Evolutionary conservation across 2,329 filamentous ascomycete species (phyloP).

Genomic region (Graphilbum fragrans): DNA sequence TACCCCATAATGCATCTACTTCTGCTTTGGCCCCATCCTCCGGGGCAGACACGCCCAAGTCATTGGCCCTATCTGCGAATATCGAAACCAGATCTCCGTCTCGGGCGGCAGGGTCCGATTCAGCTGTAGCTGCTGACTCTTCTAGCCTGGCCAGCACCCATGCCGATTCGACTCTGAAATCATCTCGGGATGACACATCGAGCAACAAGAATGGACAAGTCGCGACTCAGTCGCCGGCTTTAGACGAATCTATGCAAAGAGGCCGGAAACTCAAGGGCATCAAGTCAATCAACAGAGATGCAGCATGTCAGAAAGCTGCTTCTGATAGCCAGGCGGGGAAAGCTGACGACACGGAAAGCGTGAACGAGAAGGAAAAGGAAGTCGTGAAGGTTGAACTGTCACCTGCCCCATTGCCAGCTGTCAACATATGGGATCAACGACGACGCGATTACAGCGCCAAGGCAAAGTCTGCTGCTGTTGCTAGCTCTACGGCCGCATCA

Average conservation of each 20-base stretch:
- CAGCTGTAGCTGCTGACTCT: slow-evolving; percentile 14
- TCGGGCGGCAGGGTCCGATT: slow-evolving; percentile 14
- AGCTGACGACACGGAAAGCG: neutral
- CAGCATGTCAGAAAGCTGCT: neutral
- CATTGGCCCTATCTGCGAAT: neutral
- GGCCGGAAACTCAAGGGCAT: slow-evolving; percentile 54
- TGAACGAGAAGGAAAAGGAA: slow-evolving; percentile 44
- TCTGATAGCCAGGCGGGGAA: slow-evolving; percentile 19
- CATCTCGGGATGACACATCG: slow-evolving; percentile 28
- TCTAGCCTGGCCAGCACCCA: slow-evolving; percentile 22
- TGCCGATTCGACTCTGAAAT: slow-evolving; percentile 7
- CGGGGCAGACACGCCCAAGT: neutral
- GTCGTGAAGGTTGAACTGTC: slow-evolving; percentile 54
- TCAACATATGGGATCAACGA: slow-evolving; percentile 83
- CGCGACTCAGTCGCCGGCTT: neutral
- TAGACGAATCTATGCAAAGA: slow-evolving; percentile 49
- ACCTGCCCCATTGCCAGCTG: slow-evolving; percentile 68
- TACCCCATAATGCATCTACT: neutral
- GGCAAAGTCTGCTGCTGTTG: slow-evolving; percentile 28
- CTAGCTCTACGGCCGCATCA: too few species aligned
- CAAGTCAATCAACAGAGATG: slow-evolving; percentile 35
- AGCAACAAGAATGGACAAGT: slow-evolving; percentile 4
- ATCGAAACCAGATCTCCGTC: slow-evolving; percentile 1
- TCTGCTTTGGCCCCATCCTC: neutral
- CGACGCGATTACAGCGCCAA: slow-evolving; percentile 52